A percentile compares a stretch with the other conserved stretches of the same genome.
Evolutionary conservation across 495 filamentous ascomycete species (phyloP).

Genomic region (Corynascus novoguineensis): DNA sequence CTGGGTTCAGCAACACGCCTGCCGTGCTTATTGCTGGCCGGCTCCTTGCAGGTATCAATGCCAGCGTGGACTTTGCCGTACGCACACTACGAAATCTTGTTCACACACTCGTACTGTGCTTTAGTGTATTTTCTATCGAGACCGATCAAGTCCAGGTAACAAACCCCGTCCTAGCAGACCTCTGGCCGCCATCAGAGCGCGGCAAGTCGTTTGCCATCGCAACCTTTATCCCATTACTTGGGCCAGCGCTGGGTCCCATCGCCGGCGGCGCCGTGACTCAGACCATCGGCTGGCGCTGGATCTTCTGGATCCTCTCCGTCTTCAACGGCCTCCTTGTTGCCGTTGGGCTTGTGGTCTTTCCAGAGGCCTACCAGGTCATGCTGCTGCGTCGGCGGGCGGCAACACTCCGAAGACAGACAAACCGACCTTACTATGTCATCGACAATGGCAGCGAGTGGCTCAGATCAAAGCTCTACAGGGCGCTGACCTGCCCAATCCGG

Average conservation of each 20-base stretch:
- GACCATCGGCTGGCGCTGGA: constrained; percentile 47
- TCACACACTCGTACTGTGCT: too few relatives aligned
- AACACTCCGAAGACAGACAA: background rate
- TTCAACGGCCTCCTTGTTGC: constrained; percentile 22
- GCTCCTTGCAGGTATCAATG: constrained; percentile 52
- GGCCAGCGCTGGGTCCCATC: constrained; percentile 52
- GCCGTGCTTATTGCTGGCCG: constrained; percentile 52
- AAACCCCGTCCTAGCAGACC: constrained; percentile 58
- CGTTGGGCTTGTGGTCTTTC: constrained; percentile 38
- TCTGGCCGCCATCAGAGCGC: constrained; percentile 58
- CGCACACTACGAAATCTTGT: too few relatives aligned
- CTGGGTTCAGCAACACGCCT: constrained; percentile 51
- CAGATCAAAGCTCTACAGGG: constrained; percentile 47
- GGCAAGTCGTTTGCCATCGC: constrained; percentile 61
- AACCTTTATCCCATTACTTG: constrained; percentile 51
- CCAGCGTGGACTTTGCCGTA: constrained; percentile 34
- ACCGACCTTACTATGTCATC: too few relatives aligned
- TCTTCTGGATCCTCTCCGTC: constrained; percentile 51
- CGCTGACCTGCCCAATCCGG: constrained; percentile 48
- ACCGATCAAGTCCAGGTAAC: constrained; percentile 47
- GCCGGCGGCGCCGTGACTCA: constrained; percentile 41
- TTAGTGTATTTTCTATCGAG: background rate
- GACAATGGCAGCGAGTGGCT: constrained; percentile 12
- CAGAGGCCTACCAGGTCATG: constrained; percentile 57
- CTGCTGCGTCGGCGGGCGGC: constrained; percentile 44